Conservation (phyloP, 2,329 filamentous ascomycete species). For the Blastomyces parvus region DNA sequence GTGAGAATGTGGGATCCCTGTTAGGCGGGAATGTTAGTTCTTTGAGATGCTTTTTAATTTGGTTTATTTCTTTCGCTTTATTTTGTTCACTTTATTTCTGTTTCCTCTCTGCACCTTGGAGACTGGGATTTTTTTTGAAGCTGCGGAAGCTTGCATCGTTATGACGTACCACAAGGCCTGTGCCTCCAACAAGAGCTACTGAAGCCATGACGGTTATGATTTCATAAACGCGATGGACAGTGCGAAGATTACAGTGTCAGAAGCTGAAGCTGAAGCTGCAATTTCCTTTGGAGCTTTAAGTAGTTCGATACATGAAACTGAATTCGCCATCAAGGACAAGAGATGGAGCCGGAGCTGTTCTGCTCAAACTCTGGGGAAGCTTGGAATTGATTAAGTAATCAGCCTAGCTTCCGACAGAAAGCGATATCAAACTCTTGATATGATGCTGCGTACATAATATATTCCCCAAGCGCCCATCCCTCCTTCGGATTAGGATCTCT, state of each 20-base stretch:
- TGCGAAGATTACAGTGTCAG: too few relatives aligned
- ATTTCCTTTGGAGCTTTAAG: neutral
- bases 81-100: neutral
- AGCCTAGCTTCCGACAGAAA: too few relatives aligned
- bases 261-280: neutral
- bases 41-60: conserved; percentile 23
- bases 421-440: too few relatives aligned
- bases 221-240: neutral
- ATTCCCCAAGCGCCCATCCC: too few relatives aligned
- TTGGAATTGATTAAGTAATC: too few relatives aligned
- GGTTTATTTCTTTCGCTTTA: neutral
- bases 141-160: neutral
- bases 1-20: conserved; percentile 66
- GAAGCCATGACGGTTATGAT: conserved; percentile 10
- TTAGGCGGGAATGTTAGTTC: neutral
- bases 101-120: too few relatives aligned
- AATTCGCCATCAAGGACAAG: too few relatives aligned
- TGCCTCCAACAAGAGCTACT: conserved; percentile 15
- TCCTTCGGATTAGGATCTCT: too few relatives aligned
- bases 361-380: too few relatives aligned
- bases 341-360: too few relatives aligned
- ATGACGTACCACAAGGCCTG: conserved; percentile 14
- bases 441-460: too few relatives aligned
- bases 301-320: neutral
- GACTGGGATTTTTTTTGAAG: too few relatives aligned